Conservation (phyloP, 805 yeast species). For the Candida maesae region DNA sequence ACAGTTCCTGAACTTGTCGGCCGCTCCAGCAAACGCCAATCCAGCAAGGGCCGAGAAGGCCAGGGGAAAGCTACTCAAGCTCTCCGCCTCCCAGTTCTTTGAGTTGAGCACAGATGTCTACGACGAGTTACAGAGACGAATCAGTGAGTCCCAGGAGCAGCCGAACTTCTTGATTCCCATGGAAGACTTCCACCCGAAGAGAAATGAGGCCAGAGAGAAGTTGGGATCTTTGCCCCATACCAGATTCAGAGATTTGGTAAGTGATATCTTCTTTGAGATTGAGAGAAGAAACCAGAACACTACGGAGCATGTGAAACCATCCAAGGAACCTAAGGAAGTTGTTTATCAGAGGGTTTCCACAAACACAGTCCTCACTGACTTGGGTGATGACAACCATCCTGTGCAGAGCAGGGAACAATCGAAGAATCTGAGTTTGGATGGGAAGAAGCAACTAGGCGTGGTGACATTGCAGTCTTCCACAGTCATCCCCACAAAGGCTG, state of each 20-base stretch:
- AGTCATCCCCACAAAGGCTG: conserved; percentile 81
- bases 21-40: conserved; percentile 23
- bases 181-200: conserved; percentile 78
- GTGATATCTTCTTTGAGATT: conserved; percentile 84
- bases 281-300: conserved; percentile 55
- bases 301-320: conserved; percentile 31
- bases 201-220: conserved; percentile 94
- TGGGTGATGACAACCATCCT: conserved; percentile 1
- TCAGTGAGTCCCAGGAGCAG: conserved; percentile 51
- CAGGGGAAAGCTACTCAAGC: conserved; percentile 75
- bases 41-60: conserved; percentile 69
- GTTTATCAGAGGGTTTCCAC: conserved; percentile 4
- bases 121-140: conserved; percentile 85
- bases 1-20: conserved; percentile 25
- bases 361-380: conserved; percentile 2
- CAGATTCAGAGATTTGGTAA: conserved; percentile 84
- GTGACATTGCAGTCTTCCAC: conserved; percentile 57
- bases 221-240: conserved; percentile 77
- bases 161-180: conserved; percentile 68
- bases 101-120: conserved; percentile 93
- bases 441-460: conserved; percentile 17
- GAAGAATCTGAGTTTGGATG: conserved; percentile 2
- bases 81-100: conserved; percentile 76
- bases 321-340: background rate
- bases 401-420: background rate